Evolutionary conservation across 1,284 basidiomycete genomes (phyloP).

Genomic region (Cryptococcus sp.): DNA sequence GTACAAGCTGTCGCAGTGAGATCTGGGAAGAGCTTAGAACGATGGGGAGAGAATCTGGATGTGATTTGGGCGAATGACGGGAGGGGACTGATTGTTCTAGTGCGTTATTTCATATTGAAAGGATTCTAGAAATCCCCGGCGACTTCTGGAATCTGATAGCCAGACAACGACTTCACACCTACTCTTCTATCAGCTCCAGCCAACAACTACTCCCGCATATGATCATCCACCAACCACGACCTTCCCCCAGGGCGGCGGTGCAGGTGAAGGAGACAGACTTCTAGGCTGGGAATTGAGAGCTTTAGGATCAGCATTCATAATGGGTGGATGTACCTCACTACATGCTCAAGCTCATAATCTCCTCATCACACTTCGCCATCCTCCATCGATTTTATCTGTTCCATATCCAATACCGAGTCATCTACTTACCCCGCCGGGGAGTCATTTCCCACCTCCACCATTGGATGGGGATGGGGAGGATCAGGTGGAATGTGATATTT

Average conservation of each 20-base stretch:
- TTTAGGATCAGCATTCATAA: slow-evolving; percentile 49
- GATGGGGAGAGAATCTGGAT: slow-evolving; percentile 71
- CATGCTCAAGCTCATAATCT: slow-evolving; percentile 31
- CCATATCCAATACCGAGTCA: slow-evolving; percentile 36
- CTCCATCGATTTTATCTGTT: slow-evolving; percentile 33
- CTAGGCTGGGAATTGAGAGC: slow-evolving; percentile 70
- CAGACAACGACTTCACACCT: slow-evolving; percentile 74
- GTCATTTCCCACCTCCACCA: slow-evolving; percentile 40
- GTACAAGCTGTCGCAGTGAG: slow-evolving; percentile 69
- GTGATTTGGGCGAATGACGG: slow-evolving; percentile 78
- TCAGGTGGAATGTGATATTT: slow-evolving; percentile 41
- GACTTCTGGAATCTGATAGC: neutral
- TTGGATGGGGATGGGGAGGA: slow-evolving; percentile 39
- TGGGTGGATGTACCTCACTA: slow-evolving; percentile 27
- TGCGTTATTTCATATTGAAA: too few species aligned
- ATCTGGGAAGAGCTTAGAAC: slow-evolving; percentile 66
- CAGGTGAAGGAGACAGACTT: slow-evolving; percentile 79
- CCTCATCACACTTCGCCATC: slow-evolving; percentile 34
- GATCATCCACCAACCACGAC: slow-evolving; percentile 42
- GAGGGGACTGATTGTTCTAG: slow-evolving; percentile 69
- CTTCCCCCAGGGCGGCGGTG: slow-evolving; percentile 62
- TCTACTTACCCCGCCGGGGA: slow-evolving; percentile 22
- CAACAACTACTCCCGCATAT: slow-evolving; percentile 52
- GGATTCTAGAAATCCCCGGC: too few species aligned
- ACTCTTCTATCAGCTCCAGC: slow-evolving; percentile 66